Percentiles rank a stretch among this genome's conserved stretches.
These are phyloP conservation scores for Penicillium herquei DNA, from an alignment of 495 filamentous ascomycete species.

Conservation along the genomic window DNA sequence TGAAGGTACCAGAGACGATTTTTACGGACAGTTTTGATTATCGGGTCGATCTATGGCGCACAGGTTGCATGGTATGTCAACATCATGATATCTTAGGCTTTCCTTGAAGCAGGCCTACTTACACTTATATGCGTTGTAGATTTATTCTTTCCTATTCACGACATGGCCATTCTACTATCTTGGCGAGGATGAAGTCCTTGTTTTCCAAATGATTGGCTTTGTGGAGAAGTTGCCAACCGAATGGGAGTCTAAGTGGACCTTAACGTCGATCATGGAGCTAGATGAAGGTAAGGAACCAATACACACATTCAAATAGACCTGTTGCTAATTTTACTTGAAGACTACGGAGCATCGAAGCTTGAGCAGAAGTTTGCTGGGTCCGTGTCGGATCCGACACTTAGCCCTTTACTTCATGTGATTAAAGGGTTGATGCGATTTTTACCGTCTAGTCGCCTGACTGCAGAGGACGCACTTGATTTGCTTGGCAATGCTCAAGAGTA, in stretches of 20 bases:
- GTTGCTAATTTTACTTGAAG: conserved; percentile 10
- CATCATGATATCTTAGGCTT: too few species aligned
- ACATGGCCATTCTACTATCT: conserved; percentile 23
- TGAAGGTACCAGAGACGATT: conserved; percentile 39
- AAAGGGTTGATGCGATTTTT: conserved; percentile 16
- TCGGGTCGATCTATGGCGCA: conserved; percentile 42
- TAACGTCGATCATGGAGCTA: conserved; percentile 16
- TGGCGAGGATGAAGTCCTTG: conserved; percentile 14
- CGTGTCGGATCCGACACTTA: conserved; percentile 3
- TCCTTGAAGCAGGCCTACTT: conserved; percentile 5
- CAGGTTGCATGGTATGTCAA: conserved; percentile 33
- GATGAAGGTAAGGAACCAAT: conserved; percentile 12
- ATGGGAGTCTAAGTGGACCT: conserved; percentile 20
- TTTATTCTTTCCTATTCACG: conserved; percentile 23
- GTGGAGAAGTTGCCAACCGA: conserved; percentile 15
- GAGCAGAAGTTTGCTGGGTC: conserved; percentile 10
- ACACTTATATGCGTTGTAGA: conserved; percentile 14
- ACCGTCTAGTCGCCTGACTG: conserved; percentile 12
- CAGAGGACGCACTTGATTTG: conserved; percentile 15
- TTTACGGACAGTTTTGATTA: conserved; percentile 38
- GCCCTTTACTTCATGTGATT: conserved; percentile 8
- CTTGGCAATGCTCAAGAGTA: conserved; percentile 7
- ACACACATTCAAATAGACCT: conserved; percentile 1
- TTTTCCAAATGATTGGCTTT: conserved; percentile 18
- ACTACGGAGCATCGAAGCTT: conserved; percentile 1